Base-by-base conservation (phyloP, 2,329 filamentous ascomycete species). In the Septoria linicola region DNA sequence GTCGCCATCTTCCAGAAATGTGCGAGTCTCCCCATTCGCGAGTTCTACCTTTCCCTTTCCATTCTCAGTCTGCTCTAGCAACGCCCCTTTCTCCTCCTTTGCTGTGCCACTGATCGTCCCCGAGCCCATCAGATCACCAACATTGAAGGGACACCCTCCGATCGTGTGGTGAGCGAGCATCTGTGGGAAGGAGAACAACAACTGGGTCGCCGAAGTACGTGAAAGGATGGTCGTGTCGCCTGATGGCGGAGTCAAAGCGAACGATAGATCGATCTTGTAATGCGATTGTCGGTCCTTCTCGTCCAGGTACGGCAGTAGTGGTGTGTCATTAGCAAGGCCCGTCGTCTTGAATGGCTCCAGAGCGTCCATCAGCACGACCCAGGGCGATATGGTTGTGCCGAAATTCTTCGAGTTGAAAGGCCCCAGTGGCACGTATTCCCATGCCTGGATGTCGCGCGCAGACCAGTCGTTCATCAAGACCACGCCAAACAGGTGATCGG, bases 391-490 rank as follows among this genome's bases (percentile, higher is more conserved):
- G 0, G 80, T 87, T 0, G 87, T 88, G 3, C 79, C 85, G 64
- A 93, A 92, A 68, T 91, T 92, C 78, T 95, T 93, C 19, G 82
- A 78, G 55, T 88, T 90, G 72, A 93, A 92, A 0, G 88, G 88
- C 0, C 89, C 89, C 3, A 60, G 72, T 0, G 89, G 89, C 7
- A 91, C 79, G 60, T 91, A 91, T 69, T 95, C 89, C 87, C 87
- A 93, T 0, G 80, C 80, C 66, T 95, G 89, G 42, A 93, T 84
- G 61, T 93, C 88, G 57, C 88, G 76, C 3, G 88, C 88, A 48
- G 84, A 89, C 89, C 89, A 95, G 70, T 95, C 89, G 61, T 95
- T 95, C 76, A 95, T 80, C 51, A 95, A 71, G 0, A 93, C 88
- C 20, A 89, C 77, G 11, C 89, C 89, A 64, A 93, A 93, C 21